phyloP scores from a whole-genome alignment of 2,329 filamentous ascomycete species.

The Pseudopithomyces chartarum region DNA sequence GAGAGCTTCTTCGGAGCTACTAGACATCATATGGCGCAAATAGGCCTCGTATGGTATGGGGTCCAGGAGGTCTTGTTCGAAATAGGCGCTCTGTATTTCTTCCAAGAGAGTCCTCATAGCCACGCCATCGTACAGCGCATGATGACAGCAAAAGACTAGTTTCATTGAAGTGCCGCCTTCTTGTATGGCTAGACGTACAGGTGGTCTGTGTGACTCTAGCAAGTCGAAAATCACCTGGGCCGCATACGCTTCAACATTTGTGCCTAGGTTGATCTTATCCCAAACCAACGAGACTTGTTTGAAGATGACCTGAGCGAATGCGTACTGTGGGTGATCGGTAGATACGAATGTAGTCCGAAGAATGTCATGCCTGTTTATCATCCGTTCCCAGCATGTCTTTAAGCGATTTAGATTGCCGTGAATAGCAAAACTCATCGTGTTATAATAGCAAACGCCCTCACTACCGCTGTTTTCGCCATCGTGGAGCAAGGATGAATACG shows the following conservation, averaged over 20 bases:
- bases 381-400: conserved; percentile 63
- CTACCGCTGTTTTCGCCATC: conserved; percentile 15
- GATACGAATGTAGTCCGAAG: conserved; percentile 76
- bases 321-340: conserved; percentile 63
- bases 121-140: conserved; percentile 85
- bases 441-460: conserved; percentile 66
- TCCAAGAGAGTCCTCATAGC: conserved; percentile 72
- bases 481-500: background rate
- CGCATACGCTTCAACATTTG: conserved; percentile 48
- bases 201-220: conserved; percentile 40
- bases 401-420: conserved; percentile 57
- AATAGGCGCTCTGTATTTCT: conserved; percentile 69
- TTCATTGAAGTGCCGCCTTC: conserved; percentile 24
- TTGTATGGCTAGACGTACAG: conserved; percentile 41
- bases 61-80: conserved; percentile 52
- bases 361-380: conserved; percentile 73
- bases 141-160: conserved; percentile 67
- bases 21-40: conserved; percentile 61
- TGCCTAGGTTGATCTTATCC: conserved; percentile 27
- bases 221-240: conserved; percentile 55
- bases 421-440: conserved; percentile 70
- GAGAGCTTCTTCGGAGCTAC: conserved; percentile 57
- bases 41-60: conserved; percentile 67
- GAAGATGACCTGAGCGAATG: conserved; percentile 76
- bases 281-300: conserved; percentile 52